Evolutionary conservation across 305 asterid genomes (phyloP).

Genomic region (Euphrasia arctica): DNA sequence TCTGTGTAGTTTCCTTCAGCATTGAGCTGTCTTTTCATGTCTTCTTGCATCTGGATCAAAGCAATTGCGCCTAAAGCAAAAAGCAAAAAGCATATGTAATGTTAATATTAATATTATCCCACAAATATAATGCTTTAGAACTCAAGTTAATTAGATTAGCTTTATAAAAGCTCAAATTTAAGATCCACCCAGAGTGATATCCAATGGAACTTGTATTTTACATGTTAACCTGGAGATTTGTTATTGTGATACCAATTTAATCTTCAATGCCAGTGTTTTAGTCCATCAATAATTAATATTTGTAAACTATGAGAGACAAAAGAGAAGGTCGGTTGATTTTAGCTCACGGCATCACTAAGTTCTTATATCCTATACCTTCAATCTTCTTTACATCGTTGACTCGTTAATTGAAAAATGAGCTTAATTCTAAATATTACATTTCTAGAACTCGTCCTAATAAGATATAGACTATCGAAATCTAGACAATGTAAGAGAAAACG

Average conservation of each 20-base stretch:
- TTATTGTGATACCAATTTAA: no score
- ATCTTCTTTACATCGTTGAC: slow-evolving; percentile 10
- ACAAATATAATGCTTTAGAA: no score
- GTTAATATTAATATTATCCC: no score
- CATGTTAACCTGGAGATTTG: no score
- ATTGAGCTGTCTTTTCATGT: slow-evolving; percentile 79
- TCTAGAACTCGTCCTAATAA: slow-evolving; percentile 7
- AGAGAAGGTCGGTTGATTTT: slow-evolving; percentile 12
- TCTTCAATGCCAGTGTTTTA: neutral
- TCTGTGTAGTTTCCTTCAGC: slow-evolving; percentile 91
- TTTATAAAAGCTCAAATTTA: neutral
- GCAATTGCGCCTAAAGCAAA: slow-evolving; percentile 86
- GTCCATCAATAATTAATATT: neutral
- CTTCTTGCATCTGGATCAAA: slow-evolving; percentile 94
- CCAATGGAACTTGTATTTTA: slow-evolving; percentile 8
- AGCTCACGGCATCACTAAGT: slow-evolving; percentile 7
- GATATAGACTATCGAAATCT: slow-evolving; percentile 15
- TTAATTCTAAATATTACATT: slow-evolving; percentile 2
- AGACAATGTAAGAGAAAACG: slow-evolving; percentile 1
- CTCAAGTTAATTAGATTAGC: no score
- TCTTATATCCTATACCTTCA: slow-evolving; percentile 13
- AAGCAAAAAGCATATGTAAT: slow-evolving; percentile 10
- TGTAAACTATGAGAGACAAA: neutral
- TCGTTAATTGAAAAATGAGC: slow-evolving; percentile 12
- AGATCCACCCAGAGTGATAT: slow-evolving; percentile 1